Base-by-base conservation (phyloP, 345 rosid genomes). In the Brassica rapa region DNA sequence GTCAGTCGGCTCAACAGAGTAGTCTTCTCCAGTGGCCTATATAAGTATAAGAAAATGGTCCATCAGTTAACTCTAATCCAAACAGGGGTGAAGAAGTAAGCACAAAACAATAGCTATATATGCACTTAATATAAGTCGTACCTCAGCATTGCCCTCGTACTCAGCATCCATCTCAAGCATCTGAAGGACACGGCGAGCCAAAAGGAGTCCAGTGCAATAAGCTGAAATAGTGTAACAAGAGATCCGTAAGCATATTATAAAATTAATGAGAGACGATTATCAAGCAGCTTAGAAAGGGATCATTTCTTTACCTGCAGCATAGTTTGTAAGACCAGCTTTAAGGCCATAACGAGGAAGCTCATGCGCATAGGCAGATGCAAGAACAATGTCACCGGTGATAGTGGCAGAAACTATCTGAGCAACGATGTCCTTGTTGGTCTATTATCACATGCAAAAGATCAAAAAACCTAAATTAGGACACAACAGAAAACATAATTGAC, bases 1-100 rank as follows among this genome's bases (percentile, higher is more conserved):
- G 5, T 67, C 79, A 57, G 79, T 75, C 51, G 91, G 96, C 61
- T 93, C 98, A n/a, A 93, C 93, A 6, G 93, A 91, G 77, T 37
- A 93, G 74, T 93, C 96, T 83, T 91, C 98, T 2, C 98, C 98
- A 37, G 89, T 86, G 19, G 94, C 98, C 97, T 90, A 75, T 10
- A 10, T 1, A 1, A 21, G 4, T 2, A 33, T 5, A 35, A n/a
- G n/a, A n/a, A n/a, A n/a, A n/a, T n/a, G 30, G 10, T 65, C 0
- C 0, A 19, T 37, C 8, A 37, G 25, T 37, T 35, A 65, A 16
- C n/a, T 1, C 27, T 9, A 16, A 69, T 66, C 21, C 43, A 55
- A 11, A 67, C 14, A 55, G 10, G 14, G 27, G 27, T 25, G 62
- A 24, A 21, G 25, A 12, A n/a, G 61, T 14, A 66, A n/a, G 27